These are phyloP conservation scores for Stephania yunnanensis DNA, from an alignment of 164 flowering plant genomes.

Conservation along the genomic window DNA sequence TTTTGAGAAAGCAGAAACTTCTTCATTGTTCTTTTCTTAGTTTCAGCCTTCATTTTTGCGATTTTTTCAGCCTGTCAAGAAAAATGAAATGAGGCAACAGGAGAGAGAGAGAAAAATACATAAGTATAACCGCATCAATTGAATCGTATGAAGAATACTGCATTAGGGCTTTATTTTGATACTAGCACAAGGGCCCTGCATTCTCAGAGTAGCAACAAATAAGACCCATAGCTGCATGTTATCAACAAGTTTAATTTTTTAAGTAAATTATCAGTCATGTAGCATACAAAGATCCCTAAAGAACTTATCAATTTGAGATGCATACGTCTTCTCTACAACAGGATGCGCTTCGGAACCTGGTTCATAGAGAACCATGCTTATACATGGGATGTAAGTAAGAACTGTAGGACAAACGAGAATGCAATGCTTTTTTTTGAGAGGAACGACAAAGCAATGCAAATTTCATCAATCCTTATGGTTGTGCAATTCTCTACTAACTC, in stretches of 20 bases:
- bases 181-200: not conserved
- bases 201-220: not conserved
- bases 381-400: too few species aligned
- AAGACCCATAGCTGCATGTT: not conserved
- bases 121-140: not conserved
- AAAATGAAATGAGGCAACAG: conserved; percentile 4
- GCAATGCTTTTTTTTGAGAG: too few species aligned
- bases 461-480: too few species aligned
- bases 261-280: too few species aligned
- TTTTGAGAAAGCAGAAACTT: conserved; percentile 78
- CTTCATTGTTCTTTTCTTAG: conserved; percentile 64
- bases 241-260: not conserved
- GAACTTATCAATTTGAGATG: too few species aligned
- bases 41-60: conserved; percentile 74
- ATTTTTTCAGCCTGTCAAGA: conserved; percentile 66
- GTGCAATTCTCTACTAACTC: too few species aligned
- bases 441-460: too few species aligned
- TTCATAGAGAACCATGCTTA: too few species aligned
- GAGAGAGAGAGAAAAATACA: not conserved
- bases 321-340: too few species aligned
- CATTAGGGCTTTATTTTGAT: not conserved
- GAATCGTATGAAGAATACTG: not conserved
- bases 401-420: too few species aligned
- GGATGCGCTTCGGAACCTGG: too few species aligned
- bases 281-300: too few species aligned